These are phyloP conservation scores for Urtica urens DNA, from an alignment of 306 rosid species.

Conservation along the genomic window DNA sequence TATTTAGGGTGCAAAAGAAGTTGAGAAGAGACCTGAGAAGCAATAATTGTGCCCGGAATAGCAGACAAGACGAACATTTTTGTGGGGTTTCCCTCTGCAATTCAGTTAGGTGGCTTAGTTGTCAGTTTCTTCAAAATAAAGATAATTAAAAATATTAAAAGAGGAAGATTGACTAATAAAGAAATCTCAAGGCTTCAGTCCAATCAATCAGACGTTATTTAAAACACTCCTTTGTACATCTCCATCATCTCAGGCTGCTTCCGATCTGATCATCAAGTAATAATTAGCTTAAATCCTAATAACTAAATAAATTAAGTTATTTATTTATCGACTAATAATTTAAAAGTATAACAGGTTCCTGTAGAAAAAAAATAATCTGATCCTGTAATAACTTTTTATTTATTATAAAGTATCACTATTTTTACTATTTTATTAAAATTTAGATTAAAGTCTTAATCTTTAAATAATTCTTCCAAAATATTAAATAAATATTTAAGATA, in stretches of 20 bases:
- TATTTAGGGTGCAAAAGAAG: neutral
- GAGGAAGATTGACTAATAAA: slow-evolving; percentile 8
- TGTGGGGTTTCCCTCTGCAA: slow-evolving; percentile 32
- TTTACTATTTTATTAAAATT: too few species aligned
- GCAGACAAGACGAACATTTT: slow-evolving; percentile 31
- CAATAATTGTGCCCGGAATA: slow-evolving; percentile 13
- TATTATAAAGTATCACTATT: too few species aligned
- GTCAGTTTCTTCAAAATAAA: slow-evolving; percentile 14
- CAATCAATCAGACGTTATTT: slow-evolving; percentile 13
- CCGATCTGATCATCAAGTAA: slow-evolving; percentile 16
- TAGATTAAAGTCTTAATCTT: too few species aligned
- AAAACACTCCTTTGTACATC: neutral
- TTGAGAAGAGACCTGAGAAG: slow-evolving; percentile 18
- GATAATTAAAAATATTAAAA: neutral
- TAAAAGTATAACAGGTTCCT: too few species aligned
- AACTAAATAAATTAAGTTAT: too few species aligned
- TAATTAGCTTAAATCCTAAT: too few species aligned
- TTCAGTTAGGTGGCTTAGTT: slow-evolving; percentile 43
- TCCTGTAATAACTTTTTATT: too few species aligned
- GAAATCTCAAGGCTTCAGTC: neutral
- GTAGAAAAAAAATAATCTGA: too few species aligned
- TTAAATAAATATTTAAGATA: too few species aligned
- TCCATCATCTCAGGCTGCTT: neutral
- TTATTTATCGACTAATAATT: too few species aligned
- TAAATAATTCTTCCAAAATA: too few species aligned